A percentile compares a stretch with the other conserved stretches of the same genome.
Conservation (phyloP, 1,139 yeast species). For the Magnusiomyces suaveolens region DNA sequence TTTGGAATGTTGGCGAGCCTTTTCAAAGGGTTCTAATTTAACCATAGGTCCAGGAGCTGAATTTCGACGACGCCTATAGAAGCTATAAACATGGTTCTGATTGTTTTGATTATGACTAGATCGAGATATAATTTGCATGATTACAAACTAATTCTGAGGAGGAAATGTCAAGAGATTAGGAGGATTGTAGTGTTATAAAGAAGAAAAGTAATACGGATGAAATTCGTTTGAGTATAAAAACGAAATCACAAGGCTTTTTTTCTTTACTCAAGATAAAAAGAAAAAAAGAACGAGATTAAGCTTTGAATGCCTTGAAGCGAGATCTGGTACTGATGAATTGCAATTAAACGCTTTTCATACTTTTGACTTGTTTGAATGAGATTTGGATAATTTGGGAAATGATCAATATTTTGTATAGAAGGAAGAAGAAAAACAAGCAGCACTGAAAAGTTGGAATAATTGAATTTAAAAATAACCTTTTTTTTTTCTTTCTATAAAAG, state of each 20-base stretch:
- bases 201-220: too few species aligned
- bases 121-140: background rate
- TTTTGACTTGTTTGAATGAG: background rate
- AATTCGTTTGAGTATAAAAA: too few species aligned
- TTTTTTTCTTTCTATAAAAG: too few species aligned
- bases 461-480: too few species aligned
- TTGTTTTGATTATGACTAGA: background rate
- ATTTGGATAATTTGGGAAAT: too few species aligned
- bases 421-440: background rate
- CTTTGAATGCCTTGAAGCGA: background rate
- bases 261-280: too few species aligned
- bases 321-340: background rate
- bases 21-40: constrained; percentile 2
- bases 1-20: background rate
- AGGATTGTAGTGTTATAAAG: too few species aligned
- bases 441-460: too few species aligned
- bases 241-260: too few species aligned
- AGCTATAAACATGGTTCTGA: background rate
- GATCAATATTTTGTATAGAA: too few species aligned
- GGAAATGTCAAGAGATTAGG: too few species aligned
- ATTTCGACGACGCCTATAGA: background rate
- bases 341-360: background rate
- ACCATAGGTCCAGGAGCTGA: background rate
- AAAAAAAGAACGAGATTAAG: background rate
- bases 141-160: too few species aligned